phyloP scores from a whole-genome alignment of 1,284 basidiomycete genomes.

The Microbotryum scabiosae region DNA sequence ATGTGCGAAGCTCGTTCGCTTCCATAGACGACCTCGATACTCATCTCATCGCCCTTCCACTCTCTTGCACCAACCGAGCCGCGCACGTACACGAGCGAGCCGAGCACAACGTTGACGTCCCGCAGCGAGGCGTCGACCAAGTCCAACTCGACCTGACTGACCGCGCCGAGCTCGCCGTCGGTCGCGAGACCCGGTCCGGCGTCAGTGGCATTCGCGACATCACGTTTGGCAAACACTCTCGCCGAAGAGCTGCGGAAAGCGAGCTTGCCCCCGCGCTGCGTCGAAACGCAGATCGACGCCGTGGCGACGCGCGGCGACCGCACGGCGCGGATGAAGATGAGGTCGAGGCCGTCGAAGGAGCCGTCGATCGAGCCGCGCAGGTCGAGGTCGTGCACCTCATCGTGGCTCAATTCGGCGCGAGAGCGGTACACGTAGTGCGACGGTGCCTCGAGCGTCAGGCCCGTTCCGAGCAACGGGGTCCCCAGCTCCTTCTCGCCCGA shows the following conservation, averaged over 20 bases:
- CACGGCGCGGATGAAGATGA: constrained; percentile 10
- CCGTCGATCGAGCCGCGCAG: constrained; percentile 22
- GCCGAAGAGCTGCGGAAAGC: constrained; percentile 1
- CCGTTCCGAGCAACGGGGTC: background rate
- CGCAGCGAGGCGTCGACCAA: constrained; percentile 6
- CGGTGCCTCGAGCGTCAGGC: constrained; percentile 9
- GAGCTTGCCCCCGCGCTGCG: constrained; percentile 2
- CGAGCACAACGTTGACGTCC: constrained; percentile 18
- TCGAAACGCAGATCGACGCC: constrained; percentile 7
- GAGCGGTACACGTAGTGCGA: constrained; percentile 8
- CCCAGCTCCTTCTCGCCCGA: constrained; percentile 8
- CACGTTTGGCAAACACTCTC: background rate
- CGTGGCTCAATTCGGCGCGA: background rate
- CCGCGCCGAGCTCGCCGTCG: constrained; percentile 3
- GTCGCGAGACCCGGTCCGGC: too few species aligned
- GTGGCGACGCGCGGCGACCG: background rate
- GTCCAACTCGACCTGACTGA: background rate
- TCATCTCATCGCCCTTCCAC: constrained; percentile 12
- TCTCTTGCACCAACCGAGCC: constrained; percentile 26
- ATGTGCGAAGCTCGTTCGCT: constrained; percentile 12
- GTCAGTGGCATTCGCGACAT: background rate
- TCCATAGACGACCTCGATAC: constrained; percentile 30
- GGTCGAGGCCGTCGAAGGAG: constrained; percentile 25
- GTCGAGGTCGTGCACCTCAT: constrained; percentile 6
- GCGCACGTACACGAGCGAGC: constrained; percentile 2